Evolutionary conservation across 2,329 filamentous ascomycete species (phyloP).

Genomic region (Epichloe scottii): DNA sequence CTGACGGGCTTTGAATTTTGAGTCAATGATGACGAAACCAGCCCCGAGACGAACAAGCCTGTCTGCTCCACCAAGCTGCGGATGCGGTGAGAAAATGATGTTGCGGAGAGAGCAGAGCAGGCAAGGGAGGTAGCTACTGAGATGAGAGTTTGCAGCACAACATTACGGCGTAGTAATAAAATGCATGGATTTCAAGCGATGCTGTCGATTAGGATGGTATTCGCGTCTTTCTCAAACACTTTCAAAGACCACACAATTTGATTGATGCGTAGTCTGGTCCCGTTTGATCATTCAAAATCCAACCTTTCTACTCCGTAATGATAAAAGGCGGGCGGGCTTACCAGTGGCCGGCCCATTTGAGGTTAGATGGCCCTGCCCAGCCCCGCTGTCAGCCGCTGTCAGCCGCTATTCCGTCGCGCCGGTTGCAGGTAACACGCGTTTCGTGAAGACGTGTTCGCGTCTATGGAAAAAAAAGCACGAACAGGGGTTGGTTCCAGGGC

Average conservation of each 20-base stretch:
- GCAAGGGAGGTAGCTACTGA: too few relatives aligned
- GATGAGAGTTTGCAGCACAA: too few relatives aligned
- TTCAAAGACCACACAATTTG: too few relatives aligned
- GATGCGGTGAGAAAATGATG: not conserved
- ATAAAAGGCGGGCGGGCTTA: not conserved
- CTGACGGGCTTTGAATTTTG: not conserved
- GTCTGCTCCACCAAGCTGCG: not conserved
- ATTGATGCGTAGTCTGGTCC: too few relatives aligned
- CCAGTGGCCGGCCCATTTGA: not conserved
- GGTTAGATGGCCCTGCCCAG: not conserved
- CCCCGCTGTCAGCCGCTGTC: not conserved
- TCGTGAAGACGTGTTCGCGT: conserved; percentile 8
- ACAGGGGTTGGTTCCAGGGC: not conserved
- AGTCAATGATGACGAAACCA: not conserved
- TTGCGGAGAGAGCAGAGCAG: not conserved
- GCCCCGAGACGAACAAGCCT: not conserved
- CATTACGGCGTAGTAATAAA: too few relatives aligned
- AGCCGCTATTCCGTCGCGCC: not conserved
- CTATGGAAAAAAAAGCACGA: not conserved
- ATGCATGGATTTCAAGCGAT: not conserved
- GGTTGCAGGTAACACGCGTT: conserved; percentile 2
- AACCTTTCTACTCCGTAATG: not conserved
- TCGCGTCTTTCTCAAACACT: too few relatives aligned
- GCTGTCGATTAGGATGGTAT: not conserved
- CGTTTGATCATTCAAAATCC: not conserved